phyloP scores from a whole-genome alignment of 1,139 yeast genomes.

The Kurtzmaniella natalensis region DNA sequence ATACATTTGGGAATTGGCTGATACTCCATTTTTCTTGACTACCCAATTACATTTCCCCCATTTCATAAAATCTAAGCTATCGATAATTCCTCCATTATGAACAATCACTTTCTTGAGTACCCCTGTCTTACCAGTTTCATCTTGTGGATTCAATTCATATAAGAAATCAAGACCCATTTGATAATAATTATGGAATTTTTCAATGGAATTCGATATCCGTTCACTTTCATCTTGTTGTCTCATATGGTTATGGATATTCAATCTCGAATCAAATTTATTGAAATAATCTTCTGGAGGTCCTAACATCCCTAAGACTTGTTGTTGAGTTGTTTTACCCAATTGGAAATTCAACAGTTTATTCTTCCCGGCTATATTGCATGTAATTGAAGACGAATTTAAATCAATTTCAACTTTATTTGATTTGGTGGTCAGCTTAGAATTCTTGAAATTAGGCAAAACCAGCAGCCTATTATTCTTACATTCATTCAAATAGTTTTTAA shows the following conservation, averaged over 20 bases:
- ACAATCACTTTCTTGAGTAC: conserved; percentile 39
- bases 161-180: conserved; percentile 50
- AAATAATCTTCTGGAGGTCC: conserved; percentile 59
- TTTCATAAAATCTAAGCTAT: conserved; percentile 44
- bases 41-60: conserved; percentile 47
- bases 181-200: conserved; percentile 54
- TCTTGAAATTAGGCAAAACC: neutral
- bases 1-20: conserved; percentile 26
- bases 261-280: conserved; percentile 43
- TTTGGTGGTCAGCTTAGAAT: conserved; percentile 4
- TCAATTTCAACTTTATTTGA: conserved; percentile 3
- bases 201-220: conserved; percentile 13
- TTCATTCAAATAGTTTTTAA: neutral
- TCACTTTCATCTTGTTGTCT: conserved; percentile 10
- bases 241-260: conserved; percentile 36
- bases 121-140: conserved; percentile 17
- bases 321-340: conserved; percentile 46
- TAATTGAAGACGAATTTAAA: neutral
- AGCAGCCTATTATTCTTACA: neutral
- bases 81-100: conserved; percentile 49
- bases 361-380: neutral
- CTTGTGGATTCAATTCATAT: conserved; percentile 32
- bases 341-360: conserved; percentile 8
- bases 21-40: conserved; percentile 14
- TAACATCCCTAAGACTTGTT: conserved; percentile 39